Percentiles rank a stretch among this genome's conserved stretches.
Conservation (phyloP, 78 protist species). For the Acrasis kona region DNA sequence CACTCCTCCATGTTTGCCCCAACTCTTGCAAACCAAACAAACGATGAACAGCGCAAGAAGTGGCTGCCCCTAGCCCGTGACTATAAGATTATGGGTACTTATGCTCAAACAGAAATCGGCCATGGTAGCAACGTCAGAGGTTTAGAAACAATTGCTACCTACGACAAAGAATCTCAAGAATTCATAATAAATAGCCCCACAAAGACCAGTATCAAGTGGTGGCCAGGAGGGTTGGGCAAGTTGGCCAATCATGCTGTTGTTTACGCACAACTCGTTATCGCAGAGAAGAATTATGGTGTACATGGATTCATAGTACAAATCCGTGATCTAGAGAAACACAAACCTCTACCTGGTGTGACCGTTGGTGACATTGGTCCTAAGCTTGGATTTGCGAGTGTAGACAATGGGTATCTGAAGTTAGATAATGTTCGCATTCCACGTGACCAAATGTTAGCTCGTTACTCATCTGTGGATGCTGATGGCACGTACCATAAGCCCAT, state of each 20-base stretch:
- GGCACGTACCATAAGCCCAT: constrained; percentile 45
- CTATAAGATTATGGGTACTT: constrained; percentile 22
- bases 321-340: constrained; percentile 24
- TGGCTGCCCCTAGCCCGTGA: constrained; percentile 21
- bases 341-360: constrained; percentile 23
- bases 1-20: constrained; percentile 29
- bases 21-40: background rate
- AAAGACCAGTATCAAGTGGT: constrained; percentile 61
- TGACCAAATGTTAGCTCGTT: constrained; percentile 4
- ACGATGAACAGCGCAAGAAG: background rate
- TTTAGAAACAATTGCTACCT: constrained; percentile 74
- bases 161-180: constrained; percentile 39
- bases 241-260: constrained; percentile 55
- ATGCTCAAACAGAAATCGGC: constrained; percentile 56
- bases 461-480: background rate
- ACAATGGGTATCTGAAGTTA: constrained; percentile 20
- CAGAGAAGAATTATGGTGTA: constrained; percentile 10
- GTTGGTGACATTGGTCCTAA: constrained; percentile 37
- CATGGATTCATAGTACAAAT: constrained; percentile 30
- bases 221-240: constrained; percentile 65
- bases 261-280: constrained; percentile 35
- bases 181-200: constrained; percentile 65
- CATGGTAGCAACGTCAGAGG: constrained; percentile 67
- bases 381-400: constrained; percentile 17
- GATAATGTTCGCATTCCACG: constrained; percentile 20